Evolutionary conservation across 2,329 filamentous ascomycete genomes (phyloP), one percentile per base, ranked within the genome.

Genomic region (Leptodontidium sp.): DNA sequence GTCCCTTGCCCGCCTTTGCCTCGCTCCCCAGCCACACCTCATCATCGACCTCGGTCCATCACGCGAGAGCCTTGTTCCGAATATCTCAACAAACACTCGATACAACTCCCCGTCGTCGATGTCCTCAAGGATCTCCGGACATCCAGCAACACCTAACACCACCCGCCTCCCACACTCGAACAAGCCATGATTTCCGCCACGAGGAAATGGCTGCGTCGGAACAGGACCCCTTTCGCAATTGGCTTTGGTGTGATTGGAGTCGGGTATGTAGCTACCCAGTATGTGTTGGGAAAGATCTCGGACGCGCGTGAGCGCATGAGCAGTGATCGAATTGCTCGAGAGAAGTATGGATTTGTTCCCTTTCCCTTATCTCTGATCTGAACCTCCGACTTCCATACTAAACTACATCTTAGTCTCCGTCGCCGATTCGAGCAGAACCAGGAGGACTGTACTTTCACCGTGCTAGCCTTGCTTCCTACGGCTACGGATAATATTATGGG

Each of bases 401-500:
- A 77, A 69, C 32, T 58, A 55, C 47, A 52, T 38, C 29, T 17
- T 76, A 98, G 95, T 81, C 88, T 99, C 70, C 94, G 94, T 63
- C 92, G 96, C 68, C 92, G 96, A 78, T 99, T 99, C 82, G 93
- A 98, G 80, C 96, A 99, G 82, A 99, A 99, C 81, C 96, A 99
- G 80, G 95, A 97, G 79, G 96, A 99, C 81, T 99, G 96, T 82
- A 98, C 95, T 59, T 98, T 97, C 79, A 99, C 96, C 47, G 94
- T 98, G 55, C 90, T 98, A n/a, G 96, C 95, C 38, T 89, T 99
- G 66, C 87, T 99, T 11, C 96, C 96, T 4, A 97, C 95, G 43
- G 93, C 94, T 7, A 94, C 94, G 29, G 90, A 96, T 74, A 95
- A 97, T 78, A 91, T 99, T 75, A 85, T 98, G 76, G 90, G 93